Conservation (phyloP, 352 stramenopile genomes). For the Phytophthora sojae region DNA sequence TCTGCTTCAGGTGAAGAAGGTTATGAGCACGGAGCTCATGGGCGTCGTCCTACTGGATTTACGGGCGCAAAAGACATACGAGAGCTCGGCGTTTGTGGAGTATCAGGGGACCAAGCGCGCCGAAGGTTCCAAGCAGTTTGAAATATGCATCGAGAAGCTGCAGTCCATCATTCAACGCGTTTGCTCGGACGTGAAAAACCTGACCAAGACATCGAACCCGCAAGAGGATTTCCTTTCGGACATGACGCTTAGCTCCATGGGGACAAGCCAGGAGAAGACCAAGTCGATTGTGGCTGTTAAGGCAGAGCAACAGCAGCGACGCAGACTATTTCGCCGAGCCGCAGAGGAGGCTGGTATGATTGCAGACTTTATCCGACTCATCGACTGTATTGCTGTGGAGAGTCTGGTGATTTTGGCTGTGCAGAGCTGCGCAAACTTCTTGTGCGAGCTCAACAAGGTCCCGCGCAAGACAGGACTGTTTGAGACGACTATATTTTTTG, state of each 20-base stretch:
- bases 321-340: slow-evolving; percentile 84
- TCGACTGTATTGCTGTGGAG: slow-evolving; percentile 94
- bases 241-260: slow-evolving; percentile 31
- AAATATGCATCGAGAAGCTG: slow-evolving; percentile 92
- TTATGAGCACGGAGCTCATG: slow-evolving; percentile 87
- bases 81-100: slow-evolving; percentile 90
- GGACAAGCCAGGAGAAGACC: slow-evolving; percentile 77
- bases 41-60: slow-evolving; percentile 86
- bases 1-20: slow-evolving; percentile 90
- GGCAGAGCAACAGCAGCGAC: slow-evolving; percentile 86
- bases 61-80: slow-evolving; percentile 90
- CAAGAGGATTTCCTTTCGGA: slow-evolving; percentile 75
- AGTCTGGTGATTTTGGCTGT: slow-evolving; percentile 89
- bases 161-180: slow-evolving; percentile 91
- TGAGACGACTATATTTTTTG: slow-evolving; percentile 94
- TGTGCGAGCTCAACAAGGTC: slow-evolving; percentile 90
- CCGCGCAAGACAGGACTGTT: slow-evolving; percentile 93
- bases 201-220: slow-evolving; percentile 70
- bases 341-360: slow-evolving; percentile 92
- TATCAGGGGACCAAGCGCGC: slow-evolving; percentile 88
- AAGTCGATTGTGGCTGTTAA: slow-evolving; percentile 95
- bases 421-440: slow-evolving; percentile 85
- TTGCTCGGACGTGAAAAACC: slow-evolving; percentile 90
- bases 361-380: slow-evolving; percentile 92
- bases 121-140: slow-evolving; percentile 92